Base-by-base conservation (phyloP, 2,329 filamentous ascomycete species). In the Aspergillus oerlinghausenensis region DNA sequence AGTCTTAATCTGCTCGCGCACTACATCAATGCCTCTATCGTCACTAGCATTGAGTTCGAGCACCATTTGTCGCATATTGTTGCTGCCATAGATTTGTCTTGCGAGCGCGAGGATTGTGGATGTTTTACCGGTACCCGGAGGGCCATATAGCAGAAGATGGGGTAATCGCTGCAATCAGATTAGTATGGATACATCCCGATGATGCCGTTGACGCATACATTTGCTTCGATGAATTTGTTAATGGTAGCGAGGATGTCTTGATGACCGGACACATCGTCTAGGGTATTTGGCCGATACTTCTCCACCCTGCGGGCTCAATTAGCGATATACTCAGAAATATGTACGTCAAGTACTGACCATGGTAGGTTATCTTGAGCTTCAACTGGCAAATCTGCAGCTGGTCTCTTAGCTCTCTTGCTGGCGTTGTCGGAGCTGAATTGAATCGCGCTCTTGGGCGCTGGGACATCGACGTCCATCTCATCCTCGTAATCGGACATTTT, bases 1-100 rank as follows among this genome's bases (percentile, higher is more conserved):
- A 0, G 94, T 99, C 82, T 97, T 99, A 84, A 99, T 99, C 76
- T 99, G 94, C 78, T 99, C 94, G 63, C 92, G 85, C 55, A 99
- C 94, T 2, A 99, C 94, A 64, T 99, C 94, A 73, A 99, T 99
- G 69, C 94, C 94, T 75, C 94, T 84, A 74, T 99, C 94, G 71
- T 99, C 94, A 50, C 92, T 96, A 43, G 94, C 94, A 73, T 99
- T 99, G 63, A 99, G 84, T 76, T 99, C 94, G 35, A 99, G 84
- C 19, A 99, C 94, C 92, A 99, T 97, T 75, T 99, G 94, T 19
- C 93, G 88, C 87, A 97, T 88, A 74, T 97, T 97, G 62, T 90
- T 88, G 57, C 81, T 77, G 53, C 94, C 94, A 70, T 99, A 99
- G 75, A 99, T 97, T 58, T 90, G 86, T 53, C 94, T 85, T 35